Evolutionary conservation across 495 filamentous ascomycete genomes (phyloP).

Genomic region (Venustampulla echinocandica): DNA sequence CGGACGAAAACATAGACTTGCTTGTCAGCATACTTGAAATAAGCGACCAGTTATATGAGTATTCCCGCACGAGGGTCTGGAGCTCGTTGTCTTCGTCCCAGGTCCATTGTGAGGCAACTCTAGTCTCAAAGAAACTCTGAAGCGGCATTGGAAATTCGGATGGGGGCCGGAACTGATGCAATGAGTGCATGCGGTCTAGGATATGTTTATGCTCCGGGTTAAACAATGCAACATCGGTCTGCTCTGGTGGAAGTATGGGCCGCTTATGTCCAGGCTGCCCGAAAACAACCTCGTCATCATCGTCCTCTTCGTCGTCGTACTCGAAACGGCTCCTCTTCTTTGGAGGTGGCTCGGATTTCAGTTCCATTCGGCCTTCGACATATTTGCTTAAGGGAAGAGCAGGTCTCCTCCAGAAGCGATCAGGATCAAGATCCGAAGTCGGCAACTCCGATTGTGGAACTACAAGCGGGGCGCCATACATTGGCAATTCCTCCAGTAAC

Average conservation of each 20-base stretch:
- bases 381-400: slow-evolving; percentile 83
- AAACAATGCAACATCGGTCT: slow-evolving; percentile 77
- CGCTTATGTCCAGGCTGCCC: slow-evolving; percentile 33
- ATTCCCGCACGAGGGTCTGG: slow-evolving; percentile 75
- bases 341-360: slow-evolving; percentile 55
- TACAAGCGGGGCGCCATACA: slow-evolving; percentile 60
- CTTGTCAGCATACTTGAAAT: slow-evolving; percentile 70
- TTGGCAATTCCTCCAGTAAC: slow-evolving; percentile 74
- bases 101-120: slow-evolving; percentile 84
- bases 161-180: slow-evolving; percentile 88
- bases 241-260: slow-evolving; percentile 53
- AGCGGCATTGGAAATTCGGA: slow-evolving; percentile 82
- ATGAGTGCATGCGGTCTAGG: slow-evolving; percentile 83
- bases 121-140: slow-evolving; percentile 77
- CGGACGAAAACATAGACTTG: slow-evolving; percentile 68
- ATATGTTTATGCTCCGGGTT: slow-evolving; percentile 82
- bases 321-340: slow-evolving; percentile 72
- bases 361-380: slow-evolving; percentile 67
- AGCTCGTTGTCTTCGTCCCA: slow-evolving; percentile 83
- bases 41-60: slow-evolving; percentile 93
- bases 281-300: slow-evolving; percentile 45
- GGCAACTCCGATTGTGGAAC: slow-evolving; percentile 47
- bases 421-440: slow-evolving; percentile 48
- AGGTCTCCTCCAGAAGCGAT: slow-evolving; percentile 63
- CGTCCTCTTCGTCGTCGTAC: slow-evolving; percentile 60